phyloP scores from a whole-genome alignment of 163 green algal species.

The Dunaliella salina region DNA sequence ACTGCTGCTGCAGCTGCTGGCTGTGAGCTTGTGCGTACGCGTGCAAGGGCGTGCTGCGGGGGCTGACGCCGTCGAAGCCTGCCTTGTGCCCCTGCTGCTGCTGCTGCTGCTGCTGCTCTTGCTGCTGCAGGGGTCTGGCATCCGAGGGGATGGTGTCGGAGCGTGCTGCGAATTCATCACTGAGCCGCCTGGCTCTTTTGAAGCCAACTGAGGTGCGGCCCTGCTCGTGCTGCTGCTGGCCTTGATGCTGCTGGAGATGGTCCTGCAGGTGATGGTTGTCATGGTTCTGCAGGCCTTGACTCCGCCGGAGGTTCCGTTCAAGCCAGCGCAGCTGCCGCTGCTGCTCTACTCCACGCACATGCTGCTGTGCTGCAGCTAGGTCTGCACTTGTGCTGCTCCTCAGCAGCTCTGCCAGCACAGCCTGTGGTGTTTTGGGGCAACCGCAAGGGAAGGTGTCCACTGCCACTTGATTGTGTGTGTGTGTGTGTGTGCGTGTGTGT shows the following conservation, averaged over 20 bases:
- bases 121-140: background rate
- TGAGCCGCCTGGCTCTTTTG: background rate
- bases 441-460: too few species aligned
- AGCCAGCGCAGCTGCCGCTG: background rate
- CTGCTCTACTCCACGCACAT: background rate
- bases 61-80: background rate
- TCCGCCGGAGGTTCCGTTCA: too few species aligned
- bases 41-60: background rate
- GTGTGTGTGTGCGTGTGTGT: background rate
- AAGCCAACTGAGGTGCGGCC: background rate
- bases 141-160: background rate
- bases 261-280: slow-evolving; percentile 8
- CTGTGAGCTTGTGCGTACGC: background rate
- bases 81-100: background rate
- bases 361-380: slow-evolving; percentile 12
- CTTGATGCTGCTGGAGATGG: background rate
- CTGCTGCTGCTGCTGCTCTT: background rate
- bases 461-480: background rate
- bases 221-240: background rate
- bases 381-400: background rate
- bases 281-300: background rate
- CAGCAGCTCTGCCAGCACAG: background rate
- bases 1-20: slow-evolving; percentile 5
- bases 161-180: background rate
- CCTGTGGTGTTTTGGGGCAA: background rate